Conservation (phyloP, 805 yeast genomes). For the Sugiyamaella mastotermitis region DNA sequence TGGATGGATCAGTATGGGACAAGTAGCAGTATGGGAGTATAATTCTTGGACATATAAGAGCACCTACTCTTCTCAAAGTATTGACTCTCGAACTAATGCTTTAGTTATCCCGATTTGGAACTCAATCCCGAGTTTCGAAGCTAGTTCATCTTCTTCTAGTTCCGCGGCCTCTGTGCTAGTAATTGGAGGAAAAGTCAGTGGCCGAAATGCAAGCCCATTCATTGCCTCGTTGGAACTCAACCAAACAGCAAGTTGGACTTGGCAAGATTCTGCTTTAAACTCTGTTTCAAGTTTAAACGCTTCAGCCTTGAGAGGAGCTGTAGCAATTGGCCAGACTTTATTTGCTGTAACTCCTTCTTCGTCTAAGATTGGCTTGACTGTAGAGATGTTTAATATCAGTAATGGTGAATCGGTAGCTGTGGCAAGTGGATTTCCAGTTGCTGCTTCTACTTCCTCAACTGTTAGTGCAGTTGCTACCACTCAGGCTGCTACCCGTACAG, state of each 20-base stretch:
- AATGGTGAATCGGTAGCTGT: slow-evolving; percentile 5
- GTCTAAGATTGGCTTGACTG: slow-evolving; percentile 1
- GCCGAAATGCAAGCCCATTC: slow-evolving; percentile 37
- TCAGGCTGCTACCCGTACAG: slow-evolving; percentile 20
- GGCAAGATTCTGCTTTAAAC: slow-evolving; percentile 27
- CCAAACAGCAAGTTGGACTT: slow-evolving; percentile 39
- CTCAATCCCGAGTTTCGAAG: slow-evolving; percentile 7
- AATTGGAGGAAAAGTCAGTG: slow-evolving; percentile 52
- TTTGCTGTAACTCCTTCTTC: slow-evolving; percentile 14
- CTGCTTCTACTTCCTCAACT: slow-evolving; percentile 8
- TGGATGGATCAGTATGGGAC: slow-evolving; percentile 72
- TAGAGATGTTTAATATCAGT: slow-evolving; percentile 8
- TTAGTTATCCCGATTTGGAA: slow-evolving; percentile 51
- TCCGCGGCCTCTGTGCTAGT: slow-evolving; percentile 32
- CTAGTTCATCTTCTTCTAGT: slow-evolving; percentile 5
- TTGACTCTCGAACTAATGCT: slow-evolving; percentile 51
- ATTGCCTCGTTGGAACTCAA: slow-evolving; percentile 36
- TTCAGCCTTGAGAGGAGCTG: slow-evolving; percentile 14
- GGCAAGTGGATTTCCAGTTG: slow-evolving; percentile 10
- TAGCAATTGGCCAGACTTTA: slow-evolving; percentile 16
- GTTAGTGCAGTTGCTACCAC: slow-evolving; percentile 7
- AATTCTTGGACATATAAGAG: slow-evolving; percentile 58
- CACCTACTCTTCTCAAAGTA: slow-evolving; percentile 27
- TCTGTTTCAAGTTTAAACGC: slow-evolving; percentile 2
- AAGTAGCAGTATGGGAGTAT: slow-evolving; percentile 68